Percentiles rank a stretch among this genome's conserved stretches.
Conservation (phyloP, 176 grass and related monocot genomes). For the Musa schizocarpa region DNA sequence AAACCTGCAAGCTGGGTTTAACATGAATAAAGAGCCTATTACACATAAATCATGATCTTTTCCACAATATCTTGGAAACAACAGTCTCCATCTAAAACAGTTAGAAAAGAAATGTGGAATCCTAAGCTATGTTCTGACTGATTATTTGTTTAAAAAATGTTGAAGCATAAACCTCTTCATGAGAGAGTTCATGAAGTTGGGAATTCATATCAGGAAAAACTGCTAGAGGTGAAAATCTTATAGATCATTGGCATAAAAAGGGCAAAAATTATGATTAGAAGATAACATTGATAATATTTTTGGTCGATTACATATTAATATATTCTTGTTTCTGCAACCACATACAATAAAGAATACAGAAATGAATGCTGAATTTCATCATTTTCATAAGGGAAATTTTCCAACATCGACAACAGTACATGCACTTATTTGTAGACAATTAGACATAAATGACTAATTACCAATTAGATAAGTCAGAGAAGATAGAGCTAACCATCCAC, state of each 20-base stretch:
- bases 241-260: not conserved
- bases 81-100: not conserved
- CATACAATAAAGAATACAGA: not conserved
- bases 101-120: no score
- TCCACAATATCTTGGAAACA: no score
- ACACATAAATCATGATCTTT: no score
- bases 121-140: no score
- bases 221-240: no score
- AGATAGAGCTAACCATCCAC: conserved; percentile 62
- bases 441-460: conserved; percentile 13
- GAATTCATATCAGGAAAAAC: no score
- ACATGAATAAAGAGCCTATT: no score
- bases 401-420: no score
- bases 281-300: not conserved
- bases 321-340: not conserved
- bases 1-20: no score
- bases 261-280: not conserved
- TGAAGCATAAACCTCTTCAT: no score
- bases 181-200: no score
- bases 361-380: not conserved
- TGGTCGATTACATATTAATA: not conserved
- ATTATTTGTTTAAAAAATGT: no score
- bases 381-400: not conserved
- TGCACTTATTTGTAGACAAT: not conserved
- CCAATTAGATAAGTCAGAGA: conserved; percentile 15